A percentile compares a stretch with the other conserved stretches of the same genome.
These are phyloP conservation scores for Boletus subparvulus DNA, from an alignment of 768 basidiomycete genomes.

Conservation along the genomic window DNA sequence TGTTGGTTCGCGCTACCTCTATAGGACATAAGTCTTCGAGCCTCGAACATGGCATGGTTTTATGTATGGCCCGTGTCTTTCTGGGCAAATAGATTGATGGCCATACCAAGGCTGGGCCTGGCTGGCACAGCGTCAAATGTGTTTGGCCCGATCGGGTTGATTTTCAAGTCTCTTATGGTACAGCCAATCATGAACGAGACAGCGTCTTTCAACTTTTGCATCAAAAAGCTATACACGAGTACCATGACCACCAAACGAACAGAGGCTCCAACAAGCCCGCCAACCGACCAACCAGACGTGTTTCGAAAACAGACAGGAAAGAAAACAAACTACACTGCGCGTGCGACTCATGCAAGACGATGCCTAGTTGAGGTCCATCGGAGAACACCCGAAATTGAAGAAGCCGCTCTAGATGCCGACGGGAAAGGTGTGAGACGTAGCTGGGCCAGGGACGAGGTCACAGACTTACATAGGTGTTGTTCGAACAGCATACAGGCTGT, in stretches of 20 bases:
- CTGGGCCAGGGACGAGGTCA: neutral
- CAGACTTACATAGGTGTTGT: slow-evolving; percentile 19
- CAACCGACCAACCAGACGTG: neutral
- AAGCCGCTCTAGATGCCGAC: slow-evolving; percentile 9
- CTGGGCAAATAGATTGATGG: too few relatives aligned
- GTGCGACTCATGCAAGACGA: neutral
- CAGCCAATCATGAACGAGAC: neutral
- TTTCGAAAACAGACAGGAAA: slow-evolving; percentile 5
- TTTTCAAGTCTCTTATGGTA: too few relatives aligned
- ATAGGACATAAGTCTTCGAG: too few relatives aligned
- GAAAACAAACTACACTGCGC: neutral
- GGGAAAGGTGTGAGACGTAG: neutral
- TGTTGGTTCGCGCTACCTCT: too few relatives aligned
- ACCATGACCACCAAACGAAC: neutral
- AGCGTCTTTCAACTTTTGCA: neutral
- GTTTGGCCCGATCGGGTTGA: too few relatives aligned
- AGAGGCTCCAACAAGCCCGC: neutral
- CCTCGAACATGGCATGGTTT: too few relatives aligned
- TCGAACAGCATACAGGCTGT: slow-evolving; percentile 28
- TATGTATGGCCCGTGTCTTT: too few relatives aligned
- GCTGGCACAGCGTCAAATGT: too few relatives aligned
- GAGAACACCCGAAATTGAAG: slow-evolving; percentile 28
- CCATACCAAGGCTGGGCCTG: too few relatives aligned
- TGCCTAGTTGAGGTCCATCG: slow-evolving; percentile 22
- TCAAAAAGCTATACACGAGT: neutral